A percentile compares a stretch with the other conserved stretches of the same genome.
Conservation (phyloP, 2,329 filamentous ascomycete species). For the Fusarium incarnatum region DNA sequence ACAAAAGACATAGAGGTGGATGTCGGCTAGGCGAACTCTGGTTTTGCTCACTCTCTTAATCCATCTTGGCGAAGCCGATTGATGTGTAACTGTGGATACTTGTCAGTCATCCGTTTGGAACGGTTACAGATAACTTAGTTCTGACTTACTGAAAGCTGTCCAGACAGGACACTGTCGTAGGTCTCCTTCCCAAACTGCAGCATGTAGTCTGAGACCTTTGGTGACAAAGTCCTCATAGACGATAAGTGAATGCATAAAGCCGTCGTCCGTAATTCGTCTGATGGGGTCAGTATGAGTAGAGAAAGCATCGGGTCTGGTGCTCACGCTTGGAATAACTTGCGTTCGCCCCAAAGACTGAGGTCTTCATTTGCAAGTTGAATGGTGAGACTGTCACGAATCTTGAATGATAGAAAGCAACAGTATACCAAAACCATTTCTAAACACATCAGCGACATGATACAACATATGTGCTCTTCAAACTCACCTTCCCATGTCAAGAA, state of each 20-base stretch:
- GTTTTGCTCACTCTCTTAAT: slow-evolving; percentile 60
- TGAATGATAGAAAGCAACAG: slow-evolving; percentile 68
- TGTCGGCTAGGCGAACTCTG: slow-evolving; percentile 63
- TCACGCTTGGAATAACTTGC: slow-evolving; percentile 67
- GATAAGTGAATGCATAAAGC: slow-evolving; percentile 63
- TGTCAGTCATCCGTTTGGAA: slow-evolving; percentile 1
- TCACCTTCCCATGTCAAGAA: slow-evolving; percentile 72
- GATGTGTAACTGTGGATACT: slow-evolving; percentile 61
- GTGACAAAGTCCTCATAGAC: slow-evolving; percentile 65
- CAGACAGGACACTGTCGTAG: slow-evolving; percentile 68
- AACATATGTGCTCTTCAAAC: slow-evolving; percentile 9
- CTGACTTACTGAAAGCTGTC: slow-evolving; percentile 70
- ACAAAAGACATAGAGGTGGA: slow-evolving; percentile 70
- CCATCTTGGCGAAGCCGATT: slow-evolving; percentile 62
- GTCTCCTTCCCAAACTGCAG: slow-evolving; percentile 66
- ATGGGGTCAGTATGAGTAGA: slow-evolving; percentile 11
- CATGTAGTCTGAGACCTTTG: slow-evolving; percentile 65
- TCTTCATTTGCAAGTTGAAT: slow-evolving; percentile 59
- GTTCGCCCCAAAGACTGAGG: slow-evolving; percentile 61
- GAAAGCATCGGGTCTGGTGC: slow-evolving; percentile 35
- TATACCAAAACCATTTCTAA: slow-evolving; percentile 71
- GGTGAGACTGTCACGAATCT: slow-evolving; percentile 61
- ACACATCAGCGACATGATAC: slow-evolving; percentile 14
- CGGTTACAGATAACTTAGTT: too few species aligned
- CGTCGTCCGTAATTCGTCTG: slow-evolving; percentile 68